Conservation (phyloP, 345 rosid species). For the Stellera chamaejasme region DNA sequence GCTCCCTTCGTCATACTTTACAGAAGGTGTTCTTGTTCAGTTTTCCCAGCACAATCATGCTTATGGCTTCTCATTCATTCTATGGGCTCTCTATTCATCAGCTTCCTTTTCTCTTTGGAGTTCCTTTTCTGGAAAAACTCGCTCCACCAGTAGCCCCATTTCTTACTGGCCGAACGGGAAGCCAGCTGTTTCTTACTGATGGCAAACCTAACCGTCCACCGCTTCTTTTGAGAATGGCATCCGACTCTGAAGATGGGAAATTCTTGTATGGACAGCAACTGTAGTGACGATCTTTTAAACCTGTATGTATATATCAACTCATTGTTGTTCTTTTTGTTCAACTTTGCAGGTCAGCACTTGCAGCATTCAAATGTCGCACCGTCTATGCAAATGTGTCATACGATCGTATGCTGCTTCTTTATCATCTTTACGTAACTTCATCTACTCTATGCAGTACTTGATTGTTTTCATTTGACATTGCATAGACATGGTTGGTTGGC, state of each 20-base stretch:
- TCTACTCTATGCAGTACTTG: conserved; percentile 5
- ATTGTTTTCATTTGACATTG: conserved; percentile 33
- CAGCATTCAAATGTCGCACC: conserved; percentile 66
- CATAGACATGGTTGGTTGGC: conserved; percentile 99
- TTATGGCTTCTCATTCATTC: not conserved
- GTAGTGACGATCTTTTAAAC: conserved; percentile 1
- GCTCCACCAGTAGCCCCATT: conserved; percentile 80
- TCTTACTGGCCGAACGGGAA: conserved; percentile 73
- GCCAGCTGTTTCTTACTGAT: conserved; percentile 83
- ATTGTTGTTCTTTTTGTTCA: conserved; percentile 9
- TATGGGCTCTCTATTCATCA: conserved; percentile 20
- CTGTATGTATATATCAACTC: not conserved
- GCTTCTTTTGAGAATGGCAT: conserved; percentile 85
- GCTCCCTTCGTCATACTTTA: not conserved
- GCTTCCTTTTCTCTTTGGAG: conserved; percentile 93
- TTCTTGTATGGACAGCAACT: conserved; percentile 49
- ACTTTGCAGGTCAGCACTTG: conserved; percentile 61
- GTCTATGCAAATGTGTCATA: conserved; percentile 91
- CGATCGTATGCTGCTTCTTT: conserved; percentile 72
- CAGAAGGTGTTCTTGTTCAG: conserved; percentile 1
- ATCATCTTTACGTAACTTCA: not conserved
- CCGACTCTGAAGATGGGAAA: conserved; percentile 64
- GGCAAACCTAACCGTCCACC: conserved; percentile 80
- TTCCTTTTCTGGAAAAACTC: conserved; percentile 76
- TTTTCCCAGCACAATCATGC: not conserved